Conservation (phyloP, 805 yeast species). For the Metschnikowia reukaufii region DNA sequence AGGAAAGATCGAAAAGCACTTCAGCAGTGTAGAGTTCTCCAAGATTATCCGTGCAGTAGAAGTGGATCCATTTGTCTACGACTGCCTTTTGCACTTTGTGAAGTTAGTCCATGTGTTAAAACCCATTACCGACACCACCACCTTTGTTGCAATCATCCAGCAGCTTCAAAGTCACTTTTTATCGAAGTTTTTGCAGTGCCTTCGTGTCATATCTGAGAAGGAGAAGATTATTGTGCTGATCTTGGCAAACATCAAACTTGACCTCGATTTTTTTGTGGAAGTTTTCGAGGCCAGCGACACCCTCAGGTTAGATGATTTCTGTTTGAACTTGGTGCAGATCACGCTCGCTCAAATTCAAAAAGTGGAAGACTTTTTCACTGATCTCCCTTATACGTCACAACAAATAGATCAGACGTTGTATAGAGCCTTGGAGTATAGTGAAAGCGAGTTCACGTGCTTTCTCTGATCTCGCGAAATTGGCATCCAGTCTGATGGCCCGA, state of each 20-base stretch:
- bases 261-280: slow-evolving; percentile 39
- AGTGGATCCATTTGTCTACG: slow-evolving; percentile 42
- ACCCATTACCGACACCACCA: slow-evolving; percentile 39
- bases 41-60: slow-evolving; percentile 32
- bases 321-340: slow-evolving; percentile 34
- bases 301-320: slow-evolving; percentile 35
- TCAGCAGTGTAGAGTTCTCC: slow-evolving; percentile 25
- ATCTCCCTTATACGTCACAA: slow-evolving; percentile 23
- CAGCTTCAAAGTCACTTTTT: slow-evolving; percentile 40
- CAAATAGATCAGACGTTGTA: slow-evolving; percentile 32
- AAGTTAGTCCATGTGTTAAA: slow-evolving; percentile 39
- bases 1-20: slow-evolving; percentile 28
- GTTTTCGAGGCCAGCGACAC: slow-evolving; percentile 37
- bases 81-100: slow-evolving; percentile 41
- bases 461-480: slow-evolving; percentile 9
- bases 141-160: slow-evolving; percentile 36
- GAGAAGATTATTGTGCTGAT: slow-evolving; percentile 18
- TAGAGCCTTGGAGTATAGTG: slow-evolving; percentile 28
- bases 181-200: slow-evolving; percentile 32
- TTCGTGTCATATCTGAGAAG: slow-evolving; percentile 25
- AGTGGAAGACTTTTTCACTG: slow-evolving; percentile 24
- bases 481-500: background rate
- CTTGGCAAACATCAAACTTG: slow-evolving; percentile 35
- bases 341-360: slow-evolving; percentile 29
- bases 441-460: slow-evolving; percentile 36